Percentiles rank a stretch among this genome's conserved stretches.
phyloP scores from a whole-genome alignment of 495 filamentous ascomycete genomes.

The Aspergillus wentii region DNA sequence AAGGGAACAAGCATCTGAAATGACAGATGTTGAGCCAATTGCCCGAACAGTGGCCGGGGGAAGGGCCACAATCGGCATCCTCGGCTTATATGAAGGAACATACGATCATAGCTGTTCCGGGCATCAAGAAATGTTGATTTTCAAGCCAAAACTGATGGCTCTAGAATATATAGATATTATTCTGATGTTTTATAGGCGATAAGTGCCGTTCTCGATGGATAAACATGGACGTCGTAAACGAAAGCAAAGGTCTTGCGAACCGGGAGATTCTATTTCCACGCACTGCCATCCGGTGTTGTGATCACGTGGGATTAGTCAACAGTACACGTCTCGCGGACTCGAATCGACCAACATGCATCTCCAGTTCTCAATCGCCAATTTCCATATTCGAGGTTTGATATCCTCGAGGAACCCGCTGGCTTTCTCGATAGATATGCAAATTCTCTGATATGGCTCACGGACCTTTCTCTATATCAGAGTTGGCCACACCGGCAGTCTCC shows the following conservation, averaged over 20 bases:
- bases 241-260: too few relatives aligned
- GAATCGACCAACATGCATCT: not conserved
- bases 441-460: slow-evolving; percentile 16
- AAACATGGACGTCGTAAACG: too few relatives aligned
- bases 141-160: too few relatives aligned
- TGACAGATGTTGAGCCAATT: slow-evolving; percentile 67
- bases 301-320: slow-evolving; percentile 3
- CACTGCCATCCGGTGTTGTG: too few relatives aligned
- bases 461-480: slow-evolving; percentile 25
- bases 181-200: not conserved
- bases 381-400: too few relatives aligned
- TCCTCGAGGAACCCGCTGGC: too few relatives aligned
- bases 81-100: not conserved
- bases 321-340: too few relatives aligned
- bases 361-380: too few relatives aligned
- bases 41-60: slow-evolving; percentile 57
- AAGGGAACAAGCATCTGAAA: slow-evolving; percentile 67
- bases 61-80: slow-evolving; percentile 63
- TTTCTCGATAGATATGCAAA: not conserved
- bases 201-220: too few relatives aligned
- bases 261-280: slow-evolving; percentile 12
- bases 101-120: too few relatives aligned
- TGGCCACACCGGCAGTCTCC: slow-evolving; percentile 65
- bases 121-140: too few relatives aligned
- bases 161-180: slow-evolving; percentile 6